phyloP scores from a whole-genome alignment of 2,329 filamentous ascomycete species.

The Monilinia fructigena region DNA sequence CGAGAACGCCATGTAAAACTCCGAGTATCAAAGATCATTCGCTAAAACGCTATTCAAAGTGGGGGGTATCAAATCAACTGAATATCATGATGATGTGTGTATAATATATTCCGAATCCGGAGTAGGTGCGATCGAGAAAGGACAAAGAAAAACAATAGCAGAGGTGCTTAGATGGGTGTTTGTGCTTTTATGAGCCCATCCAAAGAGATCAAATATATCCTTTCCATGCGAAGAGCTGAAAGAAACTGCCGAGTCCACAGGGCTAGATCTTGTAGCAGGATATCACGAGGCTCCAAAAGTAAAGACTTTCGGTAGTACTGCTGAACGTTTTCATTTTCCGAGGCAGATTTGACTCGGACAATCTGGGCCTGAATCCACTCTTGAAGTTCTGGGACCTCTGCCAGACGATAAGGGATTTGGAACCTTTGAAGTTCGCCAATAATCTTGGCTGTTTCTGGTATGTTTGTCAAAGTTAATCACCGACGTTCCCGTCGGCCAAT shows the following conservation, averaged over 20 bases:
- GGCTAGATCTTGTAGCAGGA: constrained; percentile 33
- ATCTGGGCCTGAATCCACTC: constrained; percentile 88
- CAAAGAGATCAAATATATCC: constrained; percentile 53
- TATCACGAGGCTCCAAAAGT: constrained; percentile 60
- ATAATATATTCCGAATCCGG: constrained; percentile 17
- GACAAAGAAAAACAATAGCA: not conserved
- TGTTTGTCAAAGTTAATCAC: constrained; percentile 99
- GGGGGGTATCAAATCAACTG: constrained; percentile 40
- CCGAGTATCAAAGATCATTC: constrained; percentile 32
- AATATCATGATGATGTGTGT: constrained; percentile 29
- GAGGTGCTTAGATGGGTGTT: constrained; percentile 18
- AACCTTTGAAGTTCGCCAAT: constrained; percentile 95
- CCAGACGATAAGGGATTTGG: constrained; percentile 86
- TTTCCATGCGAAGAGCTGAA: constrained; percentile 40
- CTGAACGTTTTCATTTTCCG: constrained; percentile 60
- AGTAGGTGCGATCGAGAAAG: constrained; percentile 12
- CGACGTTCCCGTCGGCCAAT: constrained; percentile 67
- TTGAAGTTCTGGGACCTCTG: constrained; percentile 82
- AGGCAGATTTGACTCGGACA: constrained; percentile 57
- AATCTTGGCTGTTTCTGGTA: constrained; percentile 87
- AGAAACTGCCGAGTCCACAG: constrained; percentile 33
- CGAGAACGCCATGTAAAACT: constrained; percentile 15
- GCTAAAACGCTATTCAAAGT: constrained; percentile 43
- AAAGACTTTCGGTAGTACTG: constrained; percentile 67
- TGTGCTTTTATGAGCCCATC: constrained; percentile 45